Conservation (phyloP, 768 basidiomycete species). For the Rossbeevera mucosa region DNA sequence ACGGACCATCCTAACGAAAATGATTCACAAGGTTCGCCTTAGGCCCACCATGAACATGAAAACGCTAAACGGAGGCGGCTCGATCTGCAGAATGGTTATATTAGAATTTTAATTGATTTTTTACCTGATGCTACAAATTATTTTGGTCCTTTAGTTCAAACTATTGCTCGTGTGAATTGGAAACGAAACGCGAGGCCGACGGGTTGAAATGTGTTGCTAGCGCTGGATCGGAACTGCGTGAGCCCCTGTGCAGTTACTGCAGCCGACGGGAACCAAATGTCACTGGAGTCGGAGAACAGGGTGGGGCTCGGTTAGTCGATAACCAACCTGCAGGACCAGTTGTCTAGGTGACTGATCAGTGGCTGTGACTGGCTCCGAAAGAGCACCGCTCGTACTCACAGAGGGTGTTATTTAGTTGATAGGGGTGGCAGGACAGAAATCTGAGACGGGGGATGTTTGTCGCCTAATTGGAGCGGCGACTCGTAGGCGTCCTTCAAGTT, state of each 20-base stretch:
- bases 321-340: constrained; percentile 46
- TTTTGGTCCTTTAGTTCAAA: too few species aligned
- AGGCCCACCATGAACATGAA: too few species aligned
- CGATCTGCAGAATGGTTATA: constrained; percentile 39
- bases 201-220: constrained; percentile 48
- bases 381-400: constrained; percentile 38
- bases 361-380: constrained; percentile 55
- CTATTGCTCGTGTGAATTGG: constrained; percentile 37
- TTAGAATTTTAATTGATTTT: too few species aligned
- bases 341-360: constrained; percentile 60
- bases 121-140: too few species aligned
- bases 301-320: neutral
- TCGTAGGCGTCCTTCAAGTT: constrained; percentile 13
- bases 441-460: constrained; percentile 7
- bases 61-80: constrained; percentile 53
- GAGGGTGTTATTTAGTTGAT: neutral
- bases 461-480: constrained; percentile 17
- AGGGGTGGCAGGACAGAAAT: neutral
- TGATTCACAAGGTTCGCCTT: too few species aligned
- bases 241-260: constrained; percentile 35
- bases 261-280: constrained; percentile 52
- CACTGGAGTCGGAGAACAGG: constrained; percentile 28
- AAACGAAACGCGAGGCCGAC: constrained; percentile 61
- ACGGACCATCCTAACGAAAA: too few species aligned
- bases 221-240: constrained; percentile 33